Base-by-base conservation (phyloP, 176 grass and related monocot species). In the Aegilops speltoides region DNA sequence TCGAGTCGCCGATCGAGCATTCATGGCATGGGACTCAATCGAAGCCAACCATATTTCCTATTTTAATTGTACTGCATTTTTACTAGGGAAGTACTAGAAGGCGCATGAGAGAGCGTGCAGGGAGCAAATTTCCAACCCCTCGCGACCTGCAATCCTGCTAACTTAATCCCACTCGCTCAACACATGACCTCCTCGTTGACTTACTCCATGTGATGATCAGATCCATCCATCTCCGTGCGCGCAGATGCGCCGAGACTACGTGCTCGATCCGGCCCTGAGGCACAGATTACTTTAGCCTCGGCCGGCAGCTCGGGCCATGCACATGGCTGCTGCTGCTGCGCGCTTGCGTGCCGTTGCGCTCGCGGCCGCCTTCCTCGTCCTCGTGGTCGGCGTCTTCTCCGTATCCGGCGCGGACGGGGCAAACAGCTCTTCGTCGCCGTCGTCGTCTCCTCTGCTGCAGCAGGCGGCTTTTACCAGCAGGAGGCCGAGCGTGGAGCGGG, bases 401-500 rank as follows among this genome's bases (percentile, higher is more conserved):
- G 76, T 64, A 31, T 56, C 87, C 19, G 57, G 41, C 6, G 6
- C 14, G 4, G 25, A 16, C 3, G 43, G 1, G 43, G 3, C 43
- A 2, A 45, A 13, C 43, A 45, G 43, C 43, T 13, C 43, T 45
- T 45, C 43, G 11, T 45, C 11, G 12, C 43, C 12, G 43, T 45
- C 41, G 41, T 45, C 41, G 41, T 45, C 43, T 45, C 11, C 3
- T 45, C 43, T 45, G 43, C 3, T 4, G 11, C 43, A 13, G 43
- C 43, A 43, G 41, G 10, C 10, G 10, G 41, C 41, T 43, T 43
- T 43, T 43, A 43, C 41, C 10, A 43, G 10, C 41, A 45, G 43
- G 14, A 56, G 31, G 24, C 33, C 28, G 22, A 61, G 69, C 68
- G 73, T 86, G 73, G 79, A 92, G 73, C n/a, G 36, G n/a, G 90